Conservation (phyloP, 1,284 basidiomycete species). For the Inonotus hispidus region DNA sequence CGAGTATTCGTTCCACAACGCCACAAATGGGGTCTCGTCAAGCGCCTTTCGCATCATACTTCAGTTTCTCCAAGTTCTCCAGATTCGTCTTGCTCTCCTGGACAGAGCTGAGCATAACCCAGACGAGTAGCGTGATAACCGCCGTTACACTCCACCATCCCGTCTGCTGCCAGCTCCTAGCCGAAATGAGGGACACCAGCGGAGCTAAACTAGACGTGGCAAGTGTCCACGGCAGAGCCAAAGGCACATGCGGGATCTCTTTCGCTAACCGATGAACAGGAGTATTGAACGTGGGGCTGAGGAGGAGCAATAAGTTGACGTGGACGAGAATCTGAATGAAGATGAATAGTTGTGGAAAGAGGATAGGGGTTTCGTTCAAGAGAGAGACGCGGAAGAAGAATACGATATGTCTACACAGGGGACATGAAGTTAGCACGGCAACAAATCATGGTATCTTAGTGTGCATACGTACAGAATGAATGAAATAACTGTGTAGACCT, state of each 20-base stretch:
- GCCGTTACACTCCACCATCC: constrained; percentile 12
- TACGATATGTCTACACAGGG: background rate
- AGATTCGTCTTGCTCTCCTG: constrained; percentile 2
- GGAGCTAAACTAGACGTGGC: background rate
- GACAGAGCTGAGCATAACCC: background rate
- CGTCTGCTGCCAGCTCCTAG: constrained; percentile 9
- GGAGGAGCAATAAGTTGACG: constrained; percentile 2
- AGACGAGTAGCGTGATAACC: background rate
- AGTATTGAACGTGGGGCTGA: background rate
- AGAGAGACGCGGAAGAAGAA: constrained; percentile 7
- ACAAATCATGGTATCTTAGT: background rate
- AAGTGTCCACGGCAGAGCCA: background rate
- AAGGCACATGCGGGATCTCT: background rate
- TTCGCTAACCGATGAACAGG: background rate
- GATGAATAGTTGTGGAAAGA: constrained; percentile 6
- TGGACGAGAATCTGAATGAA: constrained; percentile 7
- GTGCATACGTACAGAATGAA: constrained; percentile 5
- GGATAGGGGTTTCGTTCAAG: constrained; percentile 7
- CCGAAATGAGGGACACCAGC: constrained; percentile 5
- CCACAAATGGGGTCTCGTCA: background rate
- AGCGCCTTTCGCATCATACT: constrained; percentile 16
- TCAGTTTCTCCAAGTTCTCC: constrained; percentile 10
- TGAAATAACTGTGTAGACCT: background rate
- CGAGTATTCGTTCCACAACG: background rate
- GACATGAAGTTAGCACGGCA: background rate